phyloP scores from a whole-genome alignment of 2,329 filamentous ascomycete genomes.

The Pseudonectria buxi region DNA sequence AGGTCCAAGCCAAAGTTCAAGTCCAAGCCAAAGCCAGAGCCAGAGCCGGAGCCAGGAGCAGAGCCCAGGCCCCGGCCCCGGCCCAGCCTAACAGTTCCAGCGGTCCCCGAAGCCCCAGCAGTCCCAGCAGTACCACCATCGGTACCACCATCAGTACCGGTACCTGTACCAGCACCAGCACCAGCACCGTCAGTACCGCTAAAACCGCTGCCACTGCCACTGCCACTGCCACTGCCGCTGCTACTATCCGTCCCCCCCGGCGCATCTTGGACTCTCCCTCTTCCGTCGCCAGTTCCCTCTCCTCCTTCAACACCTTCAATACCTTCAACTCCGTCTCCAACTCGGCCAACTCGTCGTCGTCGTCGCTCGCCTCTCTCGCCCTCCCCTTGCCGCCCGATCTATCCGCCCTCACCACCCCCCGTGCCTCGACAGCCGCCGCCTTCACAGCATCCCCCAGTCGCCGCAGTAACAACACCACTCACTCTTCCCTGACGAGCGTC shows the following conservation, averaged over 20 bases:
- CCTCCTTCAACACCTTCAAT: conserved; percentile 12
- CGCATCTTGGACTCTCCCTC: conserved; percentile 15
- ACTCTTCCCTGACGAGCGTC: no score
- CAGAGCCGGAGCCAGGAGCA: no score
- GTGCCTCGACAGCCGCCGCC: conserved; percentile 2
- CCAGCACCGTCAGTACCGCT: background rate
- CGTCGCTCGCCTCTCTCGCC: conserved; percentile 11
- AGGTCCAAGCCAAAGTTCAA: conserved; percentile 3
- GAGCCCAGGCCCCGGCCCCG: conserved; percentile 2
- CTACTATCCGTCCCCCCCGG: conserved; percentile 8
- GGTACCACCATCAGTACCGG: background rate
- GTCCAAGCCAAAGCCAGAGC: conserved; percentile 5
- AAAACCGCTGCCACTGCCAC: conserved; percentile 4
- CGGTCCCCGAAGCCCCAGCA: no score
- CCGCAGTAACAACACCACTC: no score
- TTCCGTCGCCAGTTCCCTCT: conserved; percentile 14
- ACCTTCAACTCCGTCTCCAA: conserved; percentile 9
- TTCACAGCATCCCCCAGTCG: no score
- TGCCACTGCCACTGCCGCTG: conserved; percentile 2
- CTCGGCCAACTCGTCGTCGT: conserved; percentile 8
- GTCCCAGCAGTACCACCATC: background rate
- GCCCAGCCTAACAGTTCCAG: no score
- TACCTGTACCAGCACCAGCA: background rate
- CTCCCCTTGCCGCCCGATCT: conserved; percentile 12
- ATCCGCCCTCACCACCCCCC: conserved; percentile 9